Evolutionary conservation across 2,329 filamentous ascomycete genomes (phyloP), one percentile per base, ranked within the genome.

Genomic region (Talaromyces sp.): DNA sequence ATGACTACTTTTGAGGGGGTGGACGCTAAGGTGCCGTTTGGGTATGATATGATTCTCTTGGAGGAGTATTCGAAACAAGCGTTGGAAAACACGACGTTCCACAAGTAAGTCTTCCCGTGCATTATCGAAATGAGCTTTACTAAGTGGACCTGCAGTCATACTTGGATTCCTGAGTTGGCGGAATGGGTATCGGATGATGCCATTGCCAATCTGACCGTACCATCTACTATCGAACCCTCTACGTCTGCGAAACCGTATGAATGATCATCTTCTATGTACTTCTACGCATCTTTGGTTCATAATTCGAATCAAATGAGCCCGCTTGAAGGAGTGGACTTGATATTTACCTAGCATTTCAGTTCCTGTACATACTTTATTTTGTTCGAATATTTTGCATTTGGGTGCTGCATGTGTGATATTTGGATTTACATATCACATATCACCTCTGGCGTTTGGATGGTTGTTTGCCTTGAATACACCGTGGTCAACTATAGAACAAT

Each of bases 1-100:
- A 79, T 85, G 66, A 88, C 85, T 22, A 81, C 83, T 57, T 94
- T 90, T 62, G 90, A 94, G 74, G 89, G 88, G 17, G 85, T 89
- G 2, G 75, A 80, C 11, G 88, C 88, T 20, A 81, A 80, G 59
- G 82, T 94, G 20, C 90, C 90, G 3, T 77, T 70, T 52, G 67
- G 67, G 24, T 78, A 77, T 49, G 65, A 71, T 47, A 60, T 67
- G 11, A 67, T 78, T 11, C 58, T 77, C 41, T 61, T 64, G 8
- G 66, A 72, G 43, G 74, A 77, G 53, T 78, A 78, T 56, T 61
- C 66, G 2, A 54, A 68, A 19, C 65, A 63, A 53, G 68, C 75
- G 9, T 57, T 75, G 61, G 63, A 68, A 4, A 47, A 58, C 6
- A 72, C 62, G 1, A 65, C 67, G 13, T 75, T 70, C 56, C 65